Evolutionary conservation across 2,329 filamentous ascomycete genomes (phyloP).

Genomic region (Epicoccum sorghinum): DNA sequence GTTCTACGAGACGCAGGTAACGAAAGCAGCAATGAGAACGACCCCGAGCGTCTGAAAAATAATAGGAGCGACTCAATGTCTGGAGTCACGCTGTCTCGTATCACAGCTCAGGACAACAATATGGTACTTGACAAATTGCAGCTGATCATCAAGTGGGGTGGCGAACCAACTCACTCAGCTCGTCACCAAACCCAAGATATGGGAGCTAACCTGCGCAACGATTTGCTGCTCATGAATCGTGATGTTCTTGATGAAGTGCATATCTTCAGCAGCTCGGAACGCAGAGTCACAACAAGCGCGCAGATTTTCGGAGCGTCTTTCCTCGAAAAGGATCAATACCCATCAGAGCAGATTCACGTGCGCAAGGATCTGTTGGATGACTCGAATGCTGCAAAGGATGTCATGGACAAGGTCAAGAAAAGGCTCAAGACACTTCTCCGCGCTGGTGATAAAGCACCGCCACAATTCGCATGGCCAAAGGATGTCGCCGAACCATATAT

Average conservation of each 20-base stretch:
- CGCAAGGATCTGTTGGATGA: constrained; percentile 96
- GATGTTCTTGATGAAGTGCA: constrained; percentile 91
- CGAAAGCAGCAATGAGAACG: constrained; percentile 20
- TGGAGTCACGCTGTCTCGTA: constrained; percentile 89
- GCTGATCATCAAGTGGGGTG: constrained; percentile 98
- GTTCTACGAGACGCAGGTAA: constrained; percentile 32
- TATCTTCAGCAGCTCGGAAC: constrained; percentile 94
- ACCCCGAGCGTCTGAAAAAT: constrained; percentile 33
- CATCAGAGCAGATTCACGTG: constrained; percentile 84
- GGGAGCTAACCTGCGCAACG: constrained; percentile 93
- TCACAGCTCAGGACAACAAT: constrained; percentile 90
- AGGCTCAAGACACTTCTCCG: constrained; percentile 92
- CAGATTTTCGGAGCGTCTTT: constrained; percentile 96
- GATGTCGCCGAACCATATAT: constrained; percentile 94
- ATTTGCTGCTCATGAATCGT: constrained; percentile 88
- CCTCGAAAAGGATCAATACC: constrained; percentile 82
- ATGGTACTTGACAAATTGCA: constrained; percentile 94
- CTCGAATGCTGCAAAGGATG: constrained; percentile 97
- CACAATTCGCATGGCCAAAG: constrained; percentile 96
- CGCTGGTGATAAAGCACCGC: constrained; percentile 89
- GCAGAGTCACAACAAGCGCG: constrained; percentile 91
- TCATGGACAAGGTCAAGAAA: constrained; percentile 99
- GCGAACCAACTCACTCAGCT: constrained; percentile 95
- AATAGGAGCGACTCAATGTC: constrained; percentile 78
- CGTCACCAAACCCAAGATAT: constrained; percentile 95